Percentiles rank a stretch among this genome's conserved stretches.
phyloP scores from a whole-genome alignment of 176 grass and related monocot genomes.

The sorghum (Sorghum bicolor) region Sorghum_bicolor_NCBIv3 NC_012878.2:51719501-51720000 shows the following conservation, averaged over 20 bases:
- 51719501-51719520: neutral
- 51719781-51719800: slow-evolving; percentile 32
- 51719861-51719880: neutral
- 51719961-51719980: no score
- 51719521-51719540: neutral
- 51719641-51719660: slow-evolving; percentile 26
- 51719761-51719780: slow-evolving; percentile 33
- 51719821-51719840: neutral
- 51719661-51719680: slow-evolving; percentile 24
- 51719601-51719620: slow-evolving; percentile 20
- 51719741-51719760: neutral
- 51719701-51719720: slow-evolving; percentile 7
- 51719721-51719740: neutral
- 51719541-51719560: neutral
- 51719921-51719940: neutral
- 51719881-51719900: neutral
- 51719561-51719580: neutral
- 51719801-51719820: neutral
- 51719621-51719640: slow-evolving; percentile 10
- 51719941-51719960: no score
- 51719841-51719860: neutral
- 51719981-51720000: no score
- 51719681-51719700: slow-evolving; percentile 13
- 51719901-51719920: neutral
- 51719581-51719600: neutral